Conservation (phyloP, 2,329 filamentous ascomycete species). For the Aschersonia sp. region DNA sequence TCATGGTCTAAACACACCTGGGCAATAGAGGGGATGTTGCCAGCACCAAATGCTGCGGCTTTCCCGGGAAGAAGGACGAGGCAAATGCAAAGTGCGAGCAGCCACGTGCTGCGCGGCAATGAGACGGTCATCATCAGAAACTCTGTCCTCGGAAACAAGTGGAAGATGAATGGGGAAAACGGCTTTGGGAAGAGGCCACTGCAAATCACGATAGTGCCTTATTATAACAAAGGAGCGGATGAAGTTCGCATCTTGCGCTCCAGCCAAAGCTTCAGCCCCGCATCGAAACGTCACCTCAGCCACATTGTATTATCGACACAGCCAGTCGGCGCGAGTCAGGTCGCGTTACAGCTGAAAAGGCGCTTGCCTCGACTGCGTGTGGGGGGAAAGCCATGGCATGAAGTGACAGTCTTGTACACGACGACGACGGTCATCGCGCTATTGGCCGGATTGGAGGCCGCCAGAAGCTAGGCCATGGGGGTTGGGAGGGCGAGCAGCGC, state of each 20-base stretch:
- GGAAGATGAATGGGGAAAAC: not conserved
- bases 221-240: not conserved
- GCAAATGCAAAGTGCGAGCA: conserved; percentile 37
- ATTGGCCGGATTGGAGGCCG: no score
- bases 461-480: no score
- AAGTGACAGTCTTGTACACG: no score
- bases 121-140: conserved; percentile 30
- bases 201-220: not conserved
- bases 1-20: conserved; percentile 17
- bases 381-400: no score
- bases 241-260: not conserved
- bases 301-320: not conserved
- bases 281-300: not conserved
- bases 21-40: conserved; percentile 54
- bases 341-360: not conserved
- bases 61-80: conserved; percentile 42
- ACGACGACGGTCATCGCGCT: no score
- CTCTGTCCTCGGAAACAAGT: not conserved
- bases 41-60: conserved; percentile 51
- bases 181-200: not conserved
- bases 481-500: no score
- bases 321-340: not conserved
- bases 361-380: no score
- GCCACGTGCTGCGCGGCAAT: conserved; percentile 26
- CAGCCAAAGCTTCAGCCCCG: not conserved